Evolutionary conservation across 257 asterid species (phyloP), one percentile per base, ranked within the genome.

Genomic region (Penstemon barbatus): DNA sequence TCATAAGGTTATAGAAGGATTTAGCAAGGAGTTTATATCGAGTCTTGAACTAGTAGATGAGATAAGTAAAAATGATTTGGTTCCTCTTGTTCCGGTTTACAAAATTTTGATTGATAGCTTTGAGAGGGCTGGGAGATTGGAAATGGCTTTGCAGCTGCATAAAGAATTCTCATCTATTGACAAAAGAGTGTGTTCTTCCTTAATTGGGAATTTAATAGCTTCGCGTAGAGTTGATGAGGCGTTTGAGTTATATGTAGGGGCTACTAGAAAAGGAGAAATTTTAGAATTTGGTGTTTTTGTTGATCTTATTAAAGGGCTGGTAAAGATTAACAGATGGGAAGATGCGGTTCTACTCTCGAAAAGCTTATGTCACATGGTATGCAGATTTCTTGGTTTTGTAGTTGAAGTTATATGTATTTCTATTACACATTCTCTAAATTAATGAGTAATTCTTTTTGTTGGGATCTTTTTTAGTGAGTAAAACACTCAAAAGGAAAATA

Each of bases 1-100:
- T 79, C 86, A 71, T 36, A 93, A 85, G 77, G 92, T 90, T 58
- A 76, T 88, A 70, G 97, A 87, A 76, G 96, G 99, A 38, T 87
- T 88, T 77, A 85, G 76, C 82, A 82, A 80, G 75, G 96, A 93
- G 43, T 93, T 86, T 69, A 37, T 90, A 41, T 44, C 52, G 71
- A 87, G 92, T 67, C 92, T 90, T 48, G 82, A 85, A 38, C 71
- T 90, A 65, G 77, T 93, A 38, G 89, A 87, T 69, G 97, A 87
- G 75, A 81, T 87, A 61, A 74, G 81, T 45, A 73, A 74, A 19
- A 36, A 63, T 40, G 85, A 81, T 75, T 75, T 82, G 10, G 74
- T 72, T 69, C 89, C 96, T 12, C 75, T 87, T 72, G 64, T 80
- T 72, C 83, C 96, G 42, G 81, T 86, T 69, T 93, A 90, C 81